Evolutionary conservation across 139 green algal genomes (phyloP).

Genomic region (Tetradesmus lagerheimii): DNA sequence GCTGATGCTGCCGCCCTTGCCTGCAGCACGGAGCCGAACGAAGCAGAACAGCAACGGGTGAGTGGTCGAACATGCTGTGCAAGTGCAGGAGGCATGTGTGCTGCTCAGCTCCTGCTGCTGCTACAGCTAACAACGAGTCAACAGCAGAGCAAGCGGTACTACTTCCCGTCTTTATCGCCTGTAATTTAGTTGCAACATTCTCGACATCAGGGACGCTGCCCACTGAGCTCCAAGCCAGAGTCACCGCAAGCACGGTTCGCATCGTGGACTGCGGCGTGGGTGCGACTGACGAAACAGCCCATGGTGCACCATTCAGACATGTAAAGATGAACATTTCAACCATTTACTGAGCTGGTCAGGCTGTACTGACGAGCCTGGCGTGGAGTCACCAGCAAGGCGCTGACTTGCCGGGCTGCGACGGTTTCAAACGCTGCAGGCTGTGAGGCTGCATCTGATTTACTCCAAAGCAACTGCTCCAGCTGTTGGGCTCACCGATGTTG

Average conservation of each 20-base stretch:
- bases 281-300: not conserved
- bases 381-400: not conserved
- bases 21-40: not conserved
- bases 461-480: not conserved
- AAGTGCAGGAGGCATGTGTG: not conserved
- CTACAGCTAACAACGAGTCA: not conserved
- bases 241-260: not conserved
- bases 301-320: not conserved
- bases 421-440: not conserved
- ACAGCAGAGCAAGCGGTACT: not conserved
- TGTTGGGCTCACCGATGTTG: not conserved
- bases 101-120: not conserved
- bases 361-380: not conserved
- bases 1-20: slow-evolving; percentile 23
- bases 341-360: not conserved
- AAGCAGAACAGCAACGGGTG: not conserved
- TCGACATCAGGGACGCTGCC: not conserved
- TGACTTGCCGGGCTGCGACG: not conserved
- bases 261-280: not conserved
- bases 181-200: not conserved
- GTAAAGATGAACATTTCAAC: not conserved
- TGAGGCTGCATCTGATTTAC: not conserved
- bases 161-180: not conserved
- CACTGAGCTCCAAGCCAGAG: not conserved
- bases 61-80: not conserved